These are phyloP conservation scores for Trypanosoma rangeli DNA, from an alignment of 208 protist genomes.

Conservation along the genomic window DNA sequence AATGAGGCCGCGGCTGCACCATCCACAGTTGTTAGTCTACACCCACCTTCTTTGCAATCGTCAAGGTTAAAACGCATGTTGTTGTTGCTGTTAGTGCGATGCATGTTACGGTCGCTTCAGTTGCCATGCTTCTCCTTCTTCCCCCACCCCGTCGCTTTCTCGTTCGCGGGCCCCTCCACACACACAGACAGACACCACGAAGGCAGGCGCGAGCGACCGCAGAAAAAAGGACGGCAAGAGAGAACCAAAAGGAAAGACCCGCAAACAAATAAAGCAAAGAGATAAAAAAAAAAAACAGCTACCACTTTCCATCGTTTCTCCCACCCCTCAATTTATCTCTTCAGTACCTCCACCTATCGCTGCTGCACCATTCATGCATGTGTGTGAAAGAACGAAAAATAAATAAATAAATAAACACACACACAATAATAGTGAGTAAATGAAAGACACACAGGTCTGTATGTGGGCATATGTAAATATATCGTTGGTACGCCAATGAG, in stretches of 20 bases:
- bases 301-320: neutral
- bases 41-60: neutral
- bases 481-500: neutral
- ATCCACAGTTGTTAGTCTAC: neutral
- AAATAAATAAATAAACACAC: neutral
- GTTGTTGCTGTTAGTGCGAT: no score
- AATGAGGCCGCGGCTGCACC: neutral
- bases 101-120: no score
- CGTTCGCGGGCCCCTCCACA: neutral
- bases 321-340: neutral
- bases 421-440: no score
- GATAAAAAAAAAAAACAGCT: neutral
- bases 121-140: neutral
- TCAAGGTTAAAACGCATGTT: no score
- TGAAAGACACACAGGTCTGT: slow-evolving; percentile 8
- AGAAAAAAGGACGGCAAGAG: neutral
- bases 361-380: neutral
- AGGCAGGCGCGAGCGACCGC: neutral
- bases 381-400: neutral
- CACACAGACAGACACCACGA: neutral
- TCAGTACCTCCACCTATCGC: neutral
- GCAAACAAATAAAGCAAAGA: neutral
- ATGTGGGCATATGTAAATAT: slow-evolving; percentile 10
- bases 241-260: neutral
- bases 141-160: neutral